phyloP scores from a whole-genome alignment of 139 green algal genomes.

The Coelastrella sp. region DNA sequence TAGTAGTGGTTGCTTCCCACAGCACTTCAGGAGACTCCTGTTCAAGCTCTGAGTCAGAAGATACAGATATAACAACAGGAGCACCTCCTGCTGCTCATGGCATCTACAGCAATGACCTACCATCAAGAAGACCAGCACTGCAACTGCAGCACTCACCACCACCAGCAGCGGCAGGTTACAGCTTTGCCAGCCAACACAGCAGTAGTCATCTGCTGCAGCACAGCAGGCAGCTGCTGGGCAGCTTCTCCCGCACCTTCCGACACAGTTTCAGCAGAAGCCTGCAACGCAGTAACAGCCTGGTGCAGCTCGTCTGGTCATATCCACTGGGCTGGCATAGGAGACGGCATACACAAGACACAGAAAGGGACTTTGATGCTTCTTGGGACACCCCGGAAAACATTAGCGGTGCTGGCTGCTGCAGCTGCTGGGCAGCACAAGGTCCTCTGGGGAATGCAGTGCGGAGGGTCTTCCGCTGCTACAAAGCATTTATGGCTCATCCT shows the following conservation, averaged over 20 bases:
- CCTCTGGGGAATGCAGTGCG: neutral
- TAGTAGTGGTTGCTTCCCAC: neutral
- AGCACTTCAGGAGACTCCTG: neutral
- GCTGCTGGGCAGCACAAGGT: neutral
- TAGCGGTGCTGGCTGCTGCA: no score
- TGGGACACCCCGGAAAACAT: no score
- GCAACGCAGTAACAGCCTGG: constrained; percentile 26
- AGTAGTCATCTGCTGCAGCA: constrained; percentile 36
- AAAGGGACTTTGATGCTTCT: no score
- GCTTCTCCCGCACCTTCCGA: constrained; percentile 38
- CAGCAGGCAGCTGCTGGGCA: constrained; percentile 22
- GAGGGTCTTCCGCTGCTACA: neutral
- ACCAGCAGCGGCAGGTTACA: constrained; percentile 21
- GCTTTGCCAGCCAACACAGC: constrained; percentile 44
- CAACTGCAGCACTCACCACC: neutral
- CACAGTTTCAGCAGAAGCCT: constrained; percentile 28
- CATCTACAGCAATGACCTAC: no score
- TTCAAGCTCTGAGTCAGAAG: neutral
- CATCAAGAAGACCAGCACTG: no score
- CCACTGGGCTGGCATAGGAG: constrained; percentile 28
- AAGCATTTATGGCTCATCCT: constrained; percentile 19
- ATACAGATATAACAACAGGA: neutral
- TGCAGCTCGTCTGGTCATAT: constrained; percentile 38
- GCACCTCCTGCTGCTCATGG: neutral
- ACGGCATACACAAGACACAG: neutral